Evolutionary conservation across 225 moss, liverwort and hornwort species (phyloP), one percentile per base, ranked within the genome.

Genomic region (Neckera pumila): DNA sequence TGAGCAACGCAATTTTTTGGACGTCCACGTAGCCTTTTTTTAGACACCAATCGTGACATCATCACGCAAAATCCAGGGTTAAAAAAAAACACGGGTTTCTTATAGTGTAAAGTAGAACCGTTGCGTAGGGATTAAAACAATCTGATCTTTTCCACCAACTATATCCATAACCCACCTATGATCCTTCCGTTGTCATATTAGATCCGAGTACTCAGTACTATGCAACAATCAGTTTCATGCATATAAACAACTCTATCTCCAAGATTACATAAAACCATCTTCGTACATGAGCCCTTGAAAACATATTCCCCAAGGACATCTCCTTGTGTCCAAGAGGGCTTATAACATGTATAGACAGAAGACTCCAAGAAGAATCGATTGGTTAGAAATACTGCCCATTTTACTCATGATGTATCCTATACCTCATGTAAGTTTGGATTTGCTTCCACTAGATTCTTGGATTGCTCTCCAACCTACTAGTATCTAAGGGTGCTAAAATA

Each of bases 51-150:
- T n/a, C n/a, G n/a, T n/a, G n/a, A n/a, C n/a, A n/a, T n/a, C n/a
- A n/a, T n/a, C n/a, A n/a, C n/a, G n/a, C n/a, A n/a, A n/a, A n/a
- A n/a, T n/a, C n/a, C n/a, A n/a, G n/a, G n/a, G n/a, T n/a, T n/a
- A n/a, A n/a, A n/a, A n/a, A n/a, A n/a, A n/a, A n/a, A n/a, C n/a
- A n/a, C n/a, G n/a, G n/a, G n/a, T n/a, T n/a, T n/a, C n/a, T n/a
- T n/a, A n/a, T n/a, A n/a, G n/a, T n/a, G n/a, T n/a, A n/a, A n/a
- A 13, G 3, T 7, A 22, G 12, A 25, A 1, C 2, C 0, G 5
- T 40, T 3, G 23, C 0, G 2, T 2, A 4, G 4, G 8, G 7
- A 25, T 7, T 47, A 9, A 40, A 40, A 4, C 4, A 40, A 4
- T n/a, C 2, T 22, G 22, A 22, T 38, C 14, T 40, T 40, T 70